phyloP scores from a whole-genome alignment of 2,329 filamentous ascomycete genomes.

The Ophiostoma himal-ulmi region DNA sequence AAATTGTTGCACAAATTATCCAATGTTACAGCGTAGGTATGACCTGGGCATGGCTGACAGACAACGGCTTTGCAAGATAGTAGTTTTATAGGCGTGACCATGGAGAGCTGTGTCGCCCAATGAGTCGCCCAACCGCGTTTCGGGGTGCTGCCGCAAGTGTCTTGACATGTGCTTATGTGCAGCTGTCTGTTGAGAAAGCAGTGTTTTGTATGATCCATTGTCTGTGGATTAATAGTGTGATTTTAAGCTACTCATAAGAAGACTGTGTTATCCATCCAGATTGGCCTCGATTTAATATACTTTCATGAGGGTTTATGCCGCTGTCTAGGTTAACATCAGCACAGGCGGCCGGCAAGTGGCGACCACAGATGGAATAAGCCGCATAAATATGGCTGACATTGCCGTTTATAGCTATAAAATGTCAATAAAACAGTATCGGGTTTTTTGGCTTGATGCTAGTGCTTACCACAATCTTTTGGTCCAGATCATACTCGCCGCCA shows the following conservation, averaged over 20 bases:
- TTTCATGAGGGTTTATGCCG: neutral
- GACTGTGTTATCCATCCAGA: too few species aligned
- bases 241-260: neutral
- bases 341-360: neutral
- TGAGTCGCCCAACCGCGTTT: neutral
- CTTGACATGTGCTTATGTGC: neutral
- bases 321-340: neutral
- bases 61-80: neutral
- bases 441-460: neutral
- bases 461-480: conserved; percentile 24
- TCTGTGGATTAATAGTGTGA: neutral
- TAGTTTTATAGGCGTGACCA: too few species aligned
- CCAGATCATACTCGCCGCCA: conserved; percentile 31
- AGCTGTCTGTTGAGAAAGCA: neutral
- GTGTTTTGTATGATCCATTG: neutral
- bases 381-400: neutral
- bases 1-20: neutral
- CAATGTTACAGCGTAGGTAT: neutral
- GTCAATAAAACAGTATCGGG: neutral
- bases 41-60: neutral
- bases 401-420: neutral
- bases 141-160: neutral
- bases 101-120: too few species aligned
- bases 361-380: neutral
- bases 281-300: neutral